Evolutionary conservation across 345 rosid genomes (phyloP), one percentile per base, ranked within the genome.

Genomic region (Euclidium syriacum): DNA sequence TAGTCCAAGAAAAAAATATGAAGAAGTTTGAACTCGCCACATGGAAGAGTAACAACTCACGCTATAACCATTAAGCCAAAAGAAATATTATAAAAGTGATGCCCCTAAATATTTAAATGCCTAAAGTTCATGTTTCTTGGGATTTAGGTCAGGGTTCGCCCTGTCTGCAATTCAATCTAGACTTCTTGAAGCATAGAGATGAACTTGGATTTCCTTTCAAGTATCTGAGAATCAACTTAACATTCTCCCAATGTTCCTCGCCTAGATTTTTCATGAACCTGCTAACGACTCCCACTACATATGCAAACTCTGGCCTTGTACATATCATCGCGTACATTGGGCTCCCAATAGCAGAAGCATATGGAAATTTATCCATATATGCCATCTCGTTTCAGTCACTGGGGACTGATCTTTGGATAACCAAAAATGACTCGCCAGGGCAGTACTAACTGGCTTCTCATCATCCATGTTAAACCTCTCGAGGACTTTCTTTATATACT

Each of bases 1-100:
- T 71, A 29, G 59, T 72, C 86, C 87, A 82, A 32, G 83, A 80
- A 78, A 77, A n/a, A n/a, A n/a, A n/a, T n/a, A n/a, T n/a, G n/a
- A n/a, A n/a, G n/a, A n/a, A n/a, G n/a, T n/a, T n/a, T n/a, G n/a
- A n/a, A n/a, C n/a, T n/a, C n/a, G n/a, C n/a, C n/a, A n/a, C n/a
- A n/a, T n/a, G n/a, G n/a, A n/a, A n/a, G n/a, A n/a, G n/a, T n/a
- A n/a, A n/a, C n/a, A n/a, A n/a, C n/a, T n/a, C n/a, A n/a, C n/a
- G n/a, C n/a, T n/a, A n/a, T n/a, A n/a, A n/a, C n/a, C n/a, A n/a
- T n/a, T n/a, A n/a, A n/a, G n/a, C n/a, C n/a, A n/a, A n/a, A n/a
- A n/a, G n/a, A n/a, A n/a, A n/a, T n/a, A n/a, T n/a, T n/a, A n/a
- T n/a, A n/a, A n/a, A n/a, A n/a, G n/a, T n/a, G n/a, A n/a, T n/a